These are phyloP conservation scores for Polyplosphaeria fusca DNA, from an alignment of 495 filamentous ascomycete genomes.

Conservation along the genomic window DNA sequence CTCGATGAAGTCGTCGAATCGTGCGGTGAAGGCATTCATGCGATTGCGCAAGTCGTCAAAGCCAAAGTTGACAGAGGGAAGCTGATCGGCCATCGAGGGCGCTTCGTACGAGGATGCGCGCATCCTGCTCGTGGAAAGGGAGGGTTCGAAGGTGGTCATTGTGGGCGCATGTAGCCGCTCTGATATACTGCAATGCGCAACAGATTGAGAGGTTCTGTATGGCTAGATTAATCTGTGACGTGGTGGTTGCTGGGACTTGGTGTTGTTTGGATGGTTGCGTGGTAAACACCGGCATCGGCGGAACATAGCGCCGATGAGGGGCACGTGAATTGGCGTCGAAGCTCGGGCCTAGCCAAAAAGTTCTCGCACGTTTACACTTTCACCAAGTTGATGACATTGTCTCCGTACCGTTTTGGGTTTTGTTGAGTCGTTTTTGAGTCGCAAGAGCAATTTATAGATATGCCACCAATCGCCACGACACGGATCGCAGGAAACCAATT, in stretches of 20 bases:
- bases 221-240: conserved; percentile 12
- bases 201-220: neutral
- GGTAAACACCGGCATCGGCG: conserved; percentile 4
- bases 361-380: neutral
- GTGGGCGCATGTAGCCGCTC: conserved; percentile 10
- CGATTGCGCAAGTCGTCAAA: conserved; percentile 93
- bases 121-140: conserved; percentile 70
- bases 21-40: conserved; percentile 89
- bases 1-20: conserved; percentile 93
- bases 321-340: conserved; percentile 22
- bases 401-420: no score
- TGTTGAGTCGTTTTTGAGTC: no score
- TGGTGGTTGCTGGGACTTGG: conserved; percentile 16
- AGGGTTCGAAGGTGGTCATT: conserved; percentile 76
- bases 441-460: neutral
- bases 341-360: neutral
- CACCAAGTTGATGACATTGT: no score
- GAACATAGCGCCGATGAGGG: neutral
- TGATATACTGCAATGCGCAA: neutral
- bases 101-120: conserved; percentile 60
- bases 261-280: conserved; percentile 11
- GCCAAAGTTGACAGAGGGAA: conserved; percentile 90
- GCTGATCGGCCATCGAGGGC: conserved; percentile 70
- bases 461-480: neutral
- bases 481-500: neutral